phyloP scores from a whole-genome alignment of 192 early-diverging fungal genomes.

The Coemansia sp. region DNA sequence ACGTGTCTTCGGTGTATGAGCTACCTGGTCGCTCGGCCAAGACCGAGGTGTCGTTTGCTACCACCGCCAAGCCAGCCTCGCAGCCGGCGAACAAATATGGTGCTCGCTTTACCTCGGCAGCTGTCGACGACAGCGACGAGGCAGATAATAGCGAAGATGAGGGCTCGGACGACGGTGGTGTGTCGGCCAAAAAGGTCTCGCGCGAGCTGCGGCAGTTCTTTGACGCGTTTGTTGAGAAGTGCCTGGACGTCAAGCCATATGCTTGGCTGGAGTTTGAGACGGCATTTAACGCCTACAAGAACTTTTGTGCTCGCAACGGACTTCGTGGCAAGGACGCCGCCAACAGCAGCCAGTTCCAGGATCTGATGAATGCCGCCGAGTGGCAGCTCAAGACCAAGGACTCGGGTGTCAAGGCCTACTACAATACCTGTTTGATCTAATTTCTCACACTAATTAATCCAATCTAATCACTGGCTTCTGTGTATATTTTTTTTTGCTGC shows the following conservation, averaged over 20 bases:
- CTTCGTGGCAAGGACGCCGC: constrained; percentile 44
- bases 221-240: constrained; percentile 51
- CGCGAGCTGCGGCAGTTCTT: constrained; percentile 49
- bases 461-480: neutral
- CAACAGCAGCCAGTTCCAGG: constrained; percentile 45
- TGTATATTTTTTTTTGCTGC: neutral
- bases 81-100: constrained; percentile 6
- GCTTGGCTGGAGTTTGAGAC: constrained; percentile 44
- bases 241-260: constrained; percentile 55
- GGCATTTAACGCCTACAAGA: constrained; percentile 43
- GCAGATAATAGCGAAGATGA: constrained; percentile 24
- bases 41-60: constrained; percentile 1
- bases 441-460: neutral
- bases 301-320: constrained; percentile 53
- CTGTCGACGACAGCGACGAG: constrained; percentile 14
- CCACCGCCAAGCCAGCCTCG: neutral
- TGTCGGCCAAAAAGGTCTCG: constrained; percentile 18
- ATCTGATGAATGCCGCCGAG: constrained; percentile 48
- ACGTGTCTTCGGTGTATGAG: constrained; percentile 44
- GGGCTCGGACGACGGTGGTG: constrained; percentile 2
- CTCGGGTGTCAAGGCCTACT: constrained; percentile 42
- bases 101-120: constrained; percentile 1
- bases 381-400: constrained; percentile 54
- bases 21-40: constrained; percentile 41
- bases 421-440: constrained; percentile 48